A percentile compares a stretch with the other conserved stretches of the same genome.
Conservation (phyloP, 495 filamentous ascomycete species). For the Neurospora intermedia region DNA sequence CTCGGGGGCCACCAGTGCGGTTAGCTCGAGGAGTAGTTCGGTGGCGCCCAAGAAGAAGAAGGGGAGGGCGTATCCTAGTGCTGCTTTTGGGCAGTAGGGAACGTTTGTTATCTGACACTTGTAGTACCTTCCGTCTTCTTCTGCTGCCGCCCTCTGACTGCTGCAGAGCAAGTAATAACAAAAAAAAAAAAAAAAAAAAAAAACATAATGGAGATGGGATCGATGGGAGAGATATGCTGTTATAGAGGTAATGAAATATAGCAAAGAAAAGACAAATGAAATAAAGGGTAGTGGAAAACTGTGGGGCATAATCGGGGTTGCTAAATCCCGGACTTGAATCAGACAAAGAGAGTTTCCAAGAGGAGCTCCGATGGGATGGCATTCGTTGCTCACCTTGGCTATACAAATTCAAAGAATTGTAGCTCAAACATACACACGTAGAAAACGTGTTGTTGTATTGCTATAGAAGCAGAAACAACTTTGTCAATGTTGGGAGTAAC, state of each 20-base stretch:
- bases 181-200: too few species aligned
- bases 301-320: background rate
- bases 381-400: background rate
- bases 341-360: background rate
- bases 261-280: background rate
- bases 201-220: background rate
- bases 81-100: slow-evolving; percentile 35
- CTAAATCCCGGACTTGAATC: background rate
- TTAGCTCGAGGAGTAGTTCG: slow-evolving; percentile 39
- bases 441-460: background rate
- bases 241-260: background rate
- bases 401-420: background rate
- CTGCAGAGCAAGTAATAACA: background rate
- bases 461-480: background rate
- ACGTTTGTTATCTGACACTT: background rate
- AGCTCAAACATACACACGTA: background rate
- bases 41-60: slow-evolving; percentile 33
- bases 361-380: background rate
- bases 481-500: background rate
- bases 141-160: too few species aligned
- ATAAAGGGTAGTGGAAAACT: background rate
- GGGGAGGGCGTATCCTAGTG: slow-evolving; percentile 39
- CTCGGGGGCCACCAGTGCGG: slow-evolving; percentile 8
- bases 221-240: background rate
- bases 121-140: too few species aligned